Base-by-base conservation (phyloP, 345 rosid genomes). In the Linum trigynum region DNA sequence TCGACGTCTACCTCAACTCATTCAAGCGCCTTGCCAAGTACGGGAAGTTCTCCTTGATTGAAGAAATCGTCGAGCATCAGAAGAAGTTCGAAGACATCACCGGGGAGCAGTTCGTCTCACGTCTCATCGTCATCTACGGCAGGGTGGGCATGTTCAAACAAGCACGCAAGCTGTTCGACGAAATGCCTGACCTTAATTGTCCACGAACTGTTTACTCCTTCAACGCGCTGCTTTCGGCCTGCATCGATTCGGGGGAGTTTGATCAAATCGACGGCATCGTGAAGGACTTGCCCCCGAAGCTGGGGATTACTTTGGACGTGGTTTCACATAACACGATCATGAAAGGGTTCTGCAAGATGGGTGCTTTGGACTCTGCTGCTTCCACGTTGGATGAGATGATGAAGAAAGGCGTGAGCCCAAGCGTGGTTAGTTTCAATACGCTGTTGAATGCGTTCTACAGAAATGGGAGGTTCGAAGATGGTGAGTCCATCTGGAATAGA, bases 91-190 rank as follows among this genome's bases (percentile, higher is more conserved):
- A 66, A 7, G 80, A 86, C 75, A 77, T 84, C 56, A 69, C 84
- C 16, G 75, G 78, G 63, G 92, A 88, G 64, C 82, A 81, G 23
- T 90, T 90, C 65, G 67, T 77, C 2, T 78, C 81, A 7, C 79
- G 85, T 64, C 60, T 88, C 36, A 81, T 90, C 7, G 9, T 16
- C 3, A 65, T 86, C 0, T 86, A 84, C 10, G 92, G 92, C 0
- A 67, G 59, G 14, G 79, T 79, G 0, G 88, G 85, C 38, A 84
- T 90, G 95, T 75, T 70, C 53, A 86, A 87, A 51, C 64, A 84
- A 42, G 95, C 91, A 3, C 79, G 73, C 72, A 82, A 81, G 67
- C 64, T 87, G 92, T 86, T 90, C 82, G 92, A 86, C 65, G 88
- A 86, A 86, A 88, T 88, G 92, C 79, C 83, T 1, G 74, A 72